Conservation (phyloP, 139 green algal genomes). For the Volvox reticuliferus region DNA sequence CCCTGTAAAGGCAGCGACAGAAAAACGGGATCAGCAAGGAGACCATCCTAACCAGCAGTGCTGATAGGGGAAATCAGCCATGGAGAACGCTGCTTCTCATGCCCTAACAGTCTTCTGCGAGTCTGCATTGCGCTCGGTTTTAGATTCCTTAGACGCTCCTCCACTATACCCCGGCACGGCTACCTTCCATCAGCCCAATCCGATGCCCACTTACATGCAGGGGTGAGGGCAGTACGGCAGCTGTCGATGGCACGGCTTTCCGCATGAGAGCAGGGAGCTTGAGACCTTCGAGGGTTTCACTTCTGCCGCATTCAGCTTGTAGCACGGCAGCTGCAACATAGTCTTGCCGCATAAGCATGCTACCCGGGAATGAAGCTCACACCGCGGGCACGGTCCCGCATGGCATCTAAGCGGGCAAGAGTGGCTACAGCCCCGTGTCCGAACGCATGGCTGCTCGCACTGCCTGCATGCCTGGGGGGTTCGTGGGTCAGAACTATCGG, state of each 20-base stretch:
- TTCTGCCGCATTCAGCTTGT: slow-evolving; percentile 40
- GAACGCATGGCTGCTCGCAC: slow-evolving; percentile 67
- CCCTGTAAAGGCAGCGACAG: background rate
- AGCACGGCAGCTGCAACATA: slow-evolving; percentile 70
- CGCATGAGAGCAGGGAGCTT: slow-evolving; percentile 63
- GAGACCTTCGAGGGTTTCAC: background rate
- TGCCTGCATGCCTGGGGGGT: slow-evolving; percentile 51
- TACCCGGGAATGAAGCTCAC: background rate
- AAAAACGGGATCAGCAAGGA: too few relatives aligned
- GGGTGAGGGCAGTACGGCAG: slow-evolving; percentile 74
- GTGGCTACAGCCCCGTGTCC: slow-evolving; percentile 68
- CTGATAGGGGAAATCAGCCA: too few relatives aligned
- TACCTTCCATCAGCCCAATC: too few relatives aligned
- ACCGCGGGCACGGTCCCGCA: slow-evolving; percentile 58
- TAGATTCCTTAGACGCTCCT: too few relatives aligned
- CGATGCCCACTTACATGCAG: slow-evolving; percentile 56
- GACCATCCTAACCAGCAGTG: too few relatives aligned
- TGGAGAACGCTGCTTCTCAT: too few relatives aligned
- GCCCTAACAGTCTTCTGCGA: too few relatives aligned
- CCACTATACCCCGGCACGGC: too few relatives aligned
- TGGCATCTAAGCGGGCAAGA: slow-evolving; percentile 75
- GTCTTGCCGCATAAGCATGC: slow-evolving; percentile 80
- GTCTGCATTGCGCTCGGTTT: too few relatives aligned
- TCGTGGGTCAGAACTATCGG: background rate
- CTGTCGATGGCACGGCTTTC: slow-evolving; percentile 72